Base-by-base conservation (phyloP, 805 yeast genomes). In the Metschnikowia vanudenii region DNA sequence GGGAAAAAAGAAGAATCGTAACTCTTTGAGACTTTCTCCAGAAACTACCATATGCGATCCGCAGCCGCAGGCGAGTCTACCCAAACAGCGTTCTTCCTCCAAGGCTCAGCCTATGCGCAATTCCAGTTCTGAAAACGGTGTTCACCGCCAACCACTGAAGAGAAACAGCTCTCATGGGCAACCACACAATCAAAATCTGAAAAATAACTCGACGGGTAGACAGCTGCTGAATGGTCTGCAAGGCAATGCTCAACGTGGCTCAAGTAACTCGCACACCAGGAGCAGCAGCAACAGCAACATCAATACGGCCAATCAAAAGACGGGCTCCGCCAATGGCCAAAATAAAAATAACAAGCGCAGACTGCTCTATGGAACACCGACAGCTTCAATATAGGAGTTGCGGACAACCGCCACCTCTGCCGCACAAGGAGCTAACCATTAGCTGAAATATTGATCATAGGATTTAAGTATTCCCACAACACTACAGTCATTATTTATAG, bases 361-460 rank as follows among this genome's bases (percentile, higher is more conserved):
- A 45, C 67, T 69, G 46, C 57, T 63, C 50, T 58, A 67, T 46
- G 66, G 63, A 6, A 62, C 57, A 62, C 58, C 49, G 58, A 50
- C 50, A 43, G 47, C 47, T 46, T 36, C 49, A 50, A 49, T 33
- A 43, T 43, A 22, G 47, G 48, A 6, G 17, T 39, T 8, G 45
- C 36, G 11, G 44, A 44, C 3, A 39, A 29, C 12, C 28, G 26
- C 29, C 36, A 34, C 18, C 8, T 9, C 19, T 19, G 19, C 28
- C 32, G 19, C 37, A 9, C 44, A 45, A 13, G 48, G 40, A 17
- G 22, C 29, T 26, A 35, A 8, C 26, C 39, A 42, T 26, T 18
- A 14, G 18, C 22, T n/a, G 32, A 24, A 14, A 30, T n/a, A n/a
- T 16, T 35, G 26, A 10, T 19, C 26, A 18, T 39, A 36, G 37